Percentiles rank a stretch among this genome's conserved stretches.
phyloP scores from a whole-genome alignment of 495 filamentous ascomycete genomes.

The Penicillium simplicissimum region DNA sequence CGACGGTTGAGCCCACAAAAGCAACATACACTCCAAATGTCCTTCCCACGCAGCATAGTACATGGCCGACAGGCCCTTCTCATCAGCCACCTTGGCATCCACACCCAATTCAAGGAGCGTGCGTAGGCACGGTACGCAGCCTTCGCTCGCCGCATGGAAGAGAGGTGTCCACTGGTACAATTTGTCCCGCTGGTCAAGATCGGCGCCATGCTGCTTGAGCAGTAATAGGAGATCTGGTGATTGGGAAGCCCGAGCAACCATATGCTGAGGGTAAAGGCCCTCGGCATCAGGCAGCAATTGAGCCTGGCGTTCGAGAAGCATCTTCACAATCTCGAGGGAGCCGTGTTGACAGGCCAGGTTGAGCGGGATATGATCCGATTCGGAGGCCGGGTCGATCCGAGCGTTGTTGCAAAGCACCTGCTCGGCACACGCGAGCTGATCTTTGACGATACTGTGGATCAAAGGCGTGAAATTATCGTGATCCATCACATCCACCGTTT shows the following conservation, averaged over 20 bases:
- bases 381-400: constrained; percentile 75
- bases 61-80: constrained; percentile 91
- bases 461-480: constrained; percentile 97
- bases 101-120: constrained; percentile 75
- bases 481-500: constrained; percentile 81
- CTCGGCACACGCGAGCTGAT: constrained; percentile 74
- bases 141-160: constrained; percentile 95
- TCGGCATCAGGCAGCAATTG: constrained; percentile 87
- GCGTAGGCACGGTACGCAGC: constrained; percentile 82
- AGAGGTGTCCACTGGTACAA: constrained; percentile 96
- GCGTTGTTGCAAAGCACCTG: constrained; percentile 71
- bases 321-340: constrained; percentile 74
- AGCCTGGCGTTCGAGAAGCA: constrained; percentile 77
- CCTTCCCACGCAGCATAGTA: constrained; percentile 99
- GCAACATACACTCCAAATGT: constrained; percentile 88
- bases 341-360: constrained; percentile 94
- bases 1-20: constrained; percentile 63
- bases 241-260: constrained; percentile 87
- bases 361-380: constrained; percentile 89
- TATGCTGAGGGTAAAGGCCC: constrained; percentile 95
- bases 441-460: constrained; percentile 90
- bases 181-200: constrained; percentile 90
- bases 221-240: constrained; percentile 75
- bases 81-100: constrained; percentile 74
- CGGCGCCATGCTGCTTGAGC: constrained; percentile 82